phyloP scores from a whole-genome alignment of 1,139 yeast species.

The Saccharomyces uvarum region DNA sequence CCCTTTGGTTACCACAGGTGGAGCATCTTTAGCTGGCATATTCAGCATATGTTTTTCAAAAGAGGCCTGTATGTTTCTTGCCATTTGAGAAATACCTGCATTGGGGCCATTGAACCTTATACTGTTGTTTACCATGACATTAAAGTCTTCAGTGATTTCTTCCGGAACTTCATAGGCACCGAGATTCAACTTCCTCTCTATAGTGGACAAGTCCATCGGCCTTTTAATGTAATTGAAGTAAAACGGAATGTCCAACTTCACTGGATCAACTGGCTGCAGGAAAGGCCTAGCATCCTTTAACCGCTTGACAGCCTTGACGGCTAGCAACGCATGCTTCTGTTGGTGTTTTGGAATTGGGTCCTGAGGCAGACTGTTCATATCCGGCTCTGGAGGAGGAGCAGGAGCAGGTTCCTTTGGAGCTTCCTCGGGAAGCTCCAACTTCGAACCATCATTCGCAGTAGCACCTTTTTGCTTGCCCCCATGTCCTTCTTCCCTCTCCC shows the following conservation, averaged over 20 bases:
- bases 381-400: constrained; percentile 63
- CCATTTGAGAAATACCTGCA: constrained; percentile 85
- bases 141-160: constrained; percentile 71
- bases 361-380: constrained; percentile 56
- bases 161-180: constrained; percentile 66
- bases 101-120: constrained; percentile 76
- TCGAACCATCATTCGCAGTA: neutral
- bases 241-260: constrained; percentile 82
- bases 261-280: constrained; percentile 79
- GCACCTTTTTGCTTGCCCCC: neutral
- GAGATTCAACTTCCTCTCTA: constrained; percentile 66
- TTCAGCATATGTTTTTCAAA: constrained; percentile 90
- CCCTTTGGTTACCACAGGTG: constrained; percentile 28
- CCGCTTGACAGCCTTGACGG: constrained; percentile 75
- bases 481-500: neutral
- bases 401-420: constrained; percentile 48
- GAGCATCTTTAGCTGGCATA: constrained; percentile 74
- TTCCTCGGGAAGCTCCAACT: constrained; percentile 1
- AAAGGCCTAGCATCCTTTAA: constrained; percentile 91
- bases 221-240: constrained; percentile 74
- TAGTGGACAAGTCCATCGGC: constrained; percentile 93
- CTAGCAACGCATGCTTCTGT: constrained; percentile 49
- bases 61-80: constrained; percentile 76
- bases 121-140: constrained; percentile 79
- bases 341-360: constrained; percentile 85